These are phyloP conservation scores for Hypericum perforatum DNA, from an alignment of 345 rosid species.

Conservation along the genomic window DNA sequence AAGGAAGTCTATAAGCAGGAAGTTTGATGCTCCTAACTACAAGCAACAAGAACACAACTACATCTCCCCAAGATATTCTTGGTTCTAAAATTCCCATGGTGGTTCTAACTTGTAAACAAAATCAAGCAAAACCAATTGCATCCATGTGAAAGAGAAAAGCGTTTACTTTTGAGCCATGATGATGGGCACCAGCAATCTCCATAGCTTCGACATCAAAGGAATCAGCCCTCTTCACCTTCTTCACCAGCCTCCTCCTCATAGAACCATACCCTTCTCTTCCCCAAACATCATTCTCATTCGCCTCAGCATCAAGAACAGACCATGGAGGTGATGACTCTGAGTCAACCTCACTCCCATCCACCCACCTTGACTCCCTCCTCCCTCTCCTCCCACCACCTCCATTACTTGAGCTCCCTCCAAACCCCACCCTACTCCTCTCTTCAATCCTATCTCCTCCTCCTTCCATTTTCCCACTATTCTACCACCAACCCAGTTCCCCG, in stretches of 20 bases:
- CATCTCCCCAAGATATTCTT: no score
- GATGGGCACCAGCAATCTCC: conserved; percentile 66
- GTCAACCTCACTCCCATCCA: conserved; percentile 79
- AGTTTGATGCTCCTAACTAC: no score
- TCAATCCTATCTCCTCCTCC: conserved; percentile 60
- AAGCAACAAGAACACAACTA: no score
- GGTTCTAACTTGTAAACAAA: no score
- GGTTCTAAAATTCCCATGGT: no score
- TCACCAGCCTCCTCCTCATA: conserved; percentile 63
- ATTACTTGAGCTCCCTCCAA: conserved; percentile 4
- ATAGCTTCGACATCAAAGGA: conserved; percentile 95
- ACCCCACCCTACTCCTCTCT: conserved; percentile 47
- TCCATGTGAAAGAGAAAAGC: neutral
- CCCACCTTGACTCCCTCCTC: conserved; percentile 79
- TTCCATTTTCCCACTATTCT: conserved; percentile 14
- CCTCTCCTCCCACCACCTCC: conserved; percentile 20
- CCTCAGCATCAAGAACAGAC: conserved; percentile 24
- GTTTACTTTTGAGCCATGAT: conserved; percentile 47
- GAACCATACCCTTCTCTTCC: conserved; percentile 37
- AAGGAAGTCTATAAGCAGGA: no score
- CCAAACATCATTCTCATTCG: conserved; percentile 14
- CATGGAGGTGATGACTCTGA: conserved; percentile 41
- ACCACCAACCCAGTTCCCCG: no score
- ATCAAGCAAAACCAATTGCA: neutral
- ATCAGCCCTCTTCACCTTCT: conserved; percentile 62